Base-by-base conservation (phyloP, 257 asterid genomes). In the Nicotiana paniculata region DNA sequence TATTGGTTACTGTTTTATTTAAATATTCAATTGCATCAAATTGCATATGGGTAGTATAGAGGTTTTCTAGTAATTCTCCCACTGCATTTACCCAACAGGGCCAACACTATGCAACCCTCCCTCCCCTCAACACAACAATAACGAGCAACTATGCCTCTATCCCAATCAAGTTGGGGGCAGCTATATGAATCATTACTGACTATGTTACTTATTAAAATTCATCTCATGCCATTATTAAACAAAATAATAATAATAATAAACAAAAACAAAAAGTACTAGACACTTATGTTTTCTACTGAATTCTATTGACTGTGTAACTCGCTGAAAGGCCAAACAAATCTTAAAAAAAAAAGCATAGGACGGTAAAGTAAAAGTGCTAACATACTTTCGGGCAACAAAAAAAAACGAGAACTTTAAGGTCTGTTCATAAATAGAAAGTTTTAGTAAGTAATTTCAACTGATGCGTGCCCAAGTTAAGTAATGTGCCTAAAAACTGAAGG, bases 381-480 rank as follows among this genome's bases (percentile, higher is more conserved):
- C 51, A 9, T 43, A 9, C 3, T 43, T 43, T 43, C 12, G 9
- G 39, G 39, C n/a, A 48, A 46, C 61, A 59, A 48, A 74, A 11
- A 2, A 75, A 75, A 51, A 28, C 28, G 46, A 28, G 6, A 51
- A 48, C 12, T 72, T 26, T 51, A 13, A 28, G 4, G 2, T 4
- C 16, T 75, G 46, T 28, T 7, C 6, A 4, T 9, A 15, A 51
- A 46, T 11, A 21, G 1, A 28, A 15, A 75, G n/a, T 2, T 26
- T 26, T 75, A 26, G 9, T 33, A 28, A 51, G 33, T 21, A 69
- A 43, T 51, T 51, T 51, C 80, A 15, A 8, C 46, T 13, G 12
- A 51, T 48, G 63, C 80, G 51, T 75, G 28, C 63, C 80, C 80
- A 28, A 75, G 46, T 51, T 75, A 75, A 75, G 80, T 28, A 21